A percentile compares a stretch with the other conserved stretches of the same genome.
phyloP scores from a whole-genome alignment of 345 rosid species.

The Geranium brycei region DNA sequence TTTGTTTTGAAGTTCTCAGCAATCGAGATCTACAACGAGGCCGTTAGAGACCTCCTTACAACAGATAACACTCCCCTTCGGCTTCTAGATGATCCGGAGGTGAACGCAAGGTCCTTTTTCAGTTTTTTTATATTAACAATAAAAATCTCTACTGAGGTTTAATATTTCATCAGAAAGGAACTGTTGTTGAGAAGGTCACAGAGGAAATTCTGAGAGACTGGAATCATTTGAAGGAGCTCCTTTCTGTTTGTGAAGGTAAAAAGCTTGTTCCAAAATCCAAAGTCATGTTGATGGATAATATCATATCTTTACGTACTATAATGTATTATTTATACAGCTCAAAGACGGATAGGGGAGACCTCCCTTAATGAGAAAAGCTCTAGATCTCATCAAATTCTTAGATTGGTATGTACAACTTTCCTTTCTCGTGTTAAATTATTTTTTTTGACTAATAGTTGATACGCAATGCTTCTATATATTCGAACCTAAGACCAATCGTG shows the following conservation, averaged over 20 bases:
- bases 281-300: not conserved
- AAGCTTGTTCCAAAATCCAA: constrained; percentile 1
- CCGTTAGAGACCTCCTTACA: constrained; percentile 76
- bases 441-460: not conserved
- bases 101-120: constrained; percentile 13
- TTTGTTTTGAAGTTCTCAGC: constrained; percentile 89
- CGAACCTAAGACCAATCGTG: not conserved
- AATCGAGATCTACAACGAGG: constrained; percentile 93
- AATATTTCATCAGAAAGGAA: constrained; percentile 58
- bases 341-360: constrained; percentile 89
- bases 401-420: constrained; percentile 36
- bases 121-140: not conserved
- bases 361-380: constrained; percentile 86
- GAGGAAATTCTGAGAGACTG: constrained; percentile 77
- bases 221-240: constrained; percentile 77
- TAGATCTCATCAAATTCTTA: constrained; percentile 95
- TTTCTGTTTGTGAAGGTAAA: constrained; percentile 86
- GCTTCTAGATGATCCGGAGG: constrained; percentile 93
- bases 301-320: not conserved
- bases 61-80: constrained; percentile 61
- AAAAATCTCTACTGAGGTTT: constrained; percentile 8
- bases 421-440: not conserved
- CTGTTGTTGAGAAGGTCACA: constrained; percentile 66
- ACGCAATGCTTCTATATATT: not conserved
- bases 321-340: constrained; percentile 41